phyloP scores from a whole-genome alignment of 768 basidiomycete species.

The Naganishia antarctica region DNA sequence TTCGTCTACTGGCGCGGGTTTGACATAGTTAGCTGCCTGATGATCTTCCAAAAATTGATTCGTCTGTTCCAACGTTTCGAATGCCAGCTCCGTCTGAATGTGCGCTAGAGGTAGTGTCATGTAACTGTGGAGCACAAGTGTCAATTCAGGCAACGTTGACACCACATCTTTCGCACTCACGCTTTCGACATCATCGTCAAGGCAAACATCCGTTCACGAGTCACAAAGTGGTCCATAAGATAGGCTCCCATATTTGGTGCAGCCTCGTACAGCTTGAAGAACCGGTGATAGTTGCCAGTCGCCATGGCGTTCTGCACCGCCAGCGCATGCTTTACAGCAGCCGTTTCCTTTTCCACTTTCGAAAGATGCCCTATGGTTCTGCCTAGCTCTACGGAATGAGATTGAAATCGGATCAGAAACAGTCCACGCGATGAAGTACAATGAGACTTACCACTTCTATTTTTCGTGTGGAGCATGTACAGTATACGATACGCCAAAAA shows the following conservation, averaged over 20 bases:
- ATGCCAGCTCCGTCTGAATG: conserved; percentile 75
- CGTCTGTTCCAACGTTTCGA: conserved; percentile 63
- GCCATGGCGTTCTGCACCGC: conserved; percentile 80
- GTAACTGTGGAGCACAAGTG: conserved; percentile 60
- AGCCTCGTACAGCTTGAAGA: conserved; percentile 75
- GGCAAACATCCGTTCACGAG: conserved; percentile 79
- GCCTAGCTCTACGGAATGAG: conserved; percentile 1
- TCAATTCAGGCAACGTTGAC: conserved; percentile 5
- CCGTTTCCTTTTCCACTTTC: conserved; percentile 73
- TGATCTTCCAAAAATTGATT: conserved; percentile 68
- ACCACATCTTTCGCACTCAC: conserved; percentile 54
- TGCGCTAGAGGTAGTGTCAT: conserved; percentile 69
- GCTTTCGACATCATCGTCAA: conserved; percentile 86
- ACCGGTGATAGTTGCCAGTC: conserved; percentile 86
- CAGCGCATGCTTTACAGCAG: conserved; percentile 81
- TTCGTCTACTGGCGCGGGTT: conserved; percentile 28
- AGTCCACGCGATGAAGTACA: not conserved
- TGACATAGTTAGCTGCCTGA: conserved; percentile 59
- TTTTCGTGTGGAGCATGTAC: conserved; percentile 88
- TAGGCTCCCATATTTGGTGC: conserved; percentile 97
- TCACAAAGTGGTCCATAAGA: conserved; percentile 98
- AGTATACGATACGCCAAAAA: conserved; percentile 96
- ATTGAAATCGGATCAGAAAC: conserved; percentile 20
- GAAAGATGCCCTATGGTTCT: conserved; percentile 81
- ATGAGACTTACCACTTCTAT: conserved; percentile 74